phyloP scores from a whole-genome alignment of 2,329 filamentous ascomycete genomes.

The Triangularia setosa region DNA sequence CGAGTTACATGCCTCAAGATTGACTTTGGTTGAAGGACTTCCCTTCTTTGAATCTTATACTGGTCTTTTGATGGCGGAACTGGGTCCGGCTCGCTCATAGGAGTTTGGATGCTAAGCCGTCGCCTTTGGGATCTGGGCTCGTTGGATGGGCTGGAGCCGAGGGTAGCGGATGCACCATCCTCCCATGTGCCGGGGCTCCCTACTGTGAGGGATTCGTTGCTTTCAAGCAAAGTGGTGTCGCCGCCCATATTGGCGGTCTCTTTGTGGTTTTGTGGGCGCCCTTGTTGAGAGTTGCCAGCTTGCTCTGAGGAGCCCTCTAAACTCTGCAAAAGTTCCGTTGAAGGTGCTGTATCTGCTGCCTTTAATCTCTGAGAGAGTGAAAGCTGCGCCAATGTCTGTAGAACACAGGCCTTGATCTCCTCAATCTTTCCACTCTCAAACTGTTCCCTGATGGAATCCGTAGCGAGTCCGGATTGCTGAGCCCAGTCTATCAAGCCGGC shows the following conservation, averaged over 20 bases:
- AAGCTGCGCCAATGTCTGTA: neutral
- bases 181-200: neutral
- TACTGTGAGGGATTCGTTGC: neutral
- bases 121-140: conserved; percentile 3
- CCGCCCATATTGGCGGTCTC: neutral
- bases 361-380: neutral
- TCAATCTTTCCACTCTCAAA: neutral
- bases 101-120: conserved; percentile 25
- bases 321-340: neutral
- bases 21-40: conserved; percentile 21
- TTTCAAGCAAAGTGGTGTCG: neutral
- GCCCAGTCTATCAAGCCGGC: conserved; percentile 16
- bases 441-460: neutral
- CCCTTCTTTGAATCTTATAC: conserved; percentile 24
- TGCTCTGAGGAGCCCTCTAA: neutral
- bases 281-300: neutral
- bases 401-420: conserved; percentile 7
- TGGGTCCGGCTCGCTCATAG: conserved; percentile 18
- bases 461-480: conserved; percentile 5
- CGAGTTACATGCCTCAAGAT: conserved; percentile 25
- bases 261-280: neutral
- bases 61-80: conserved; percentile 23
- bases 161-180: neutral
- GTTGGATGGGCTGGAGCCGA: neutral
- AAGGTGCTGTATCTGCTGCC: neutral